Conservation (phyloP, 2,329 filamentous ascomycete species). For the Sporothrix humicola region DNA sequence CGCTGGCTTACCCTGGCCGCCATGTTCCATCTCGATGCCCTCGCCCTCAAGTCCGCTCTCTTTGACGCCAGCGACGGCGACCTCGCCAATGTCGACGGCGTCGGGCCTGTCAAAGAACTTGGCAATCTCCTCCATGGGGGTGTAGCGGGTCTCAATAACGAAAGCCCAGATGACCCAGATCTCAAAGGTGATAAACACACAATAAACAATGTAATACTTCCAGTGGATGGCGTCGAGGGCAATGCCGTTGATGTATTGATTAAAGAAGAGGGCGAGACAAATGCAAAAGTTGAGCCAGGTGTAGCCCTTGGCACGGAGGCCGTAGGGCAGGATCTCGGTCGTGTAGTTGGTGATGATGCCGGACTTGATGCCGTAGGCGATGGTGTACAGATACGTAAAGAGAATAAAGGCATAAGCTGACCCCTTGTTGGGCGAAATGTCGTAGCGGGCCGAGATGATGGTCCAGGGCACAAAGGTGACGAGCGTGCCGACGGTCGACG, state of each 20-base stretch:
- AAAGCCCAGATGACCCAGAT: conserved; percentile 26
- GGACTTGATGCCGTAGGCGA: conserved; percentile 23
- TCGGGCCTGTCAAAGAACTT: conserved; percentile 10
- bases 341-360: conserved; percentile 20
- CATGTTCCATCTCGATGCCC: too few relatives aligned
- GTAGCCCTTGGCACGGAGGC: conserved; percentile 18
- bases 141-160: conserved; percentile 23
- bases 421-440: conserved; percentile 9
- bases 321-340: conserved; percentile 19
- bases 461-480: conserved; percentile 7
- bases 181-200: conserved; percentile 9
- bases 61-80: conserved; percentile 22
- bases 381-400: conserved; percentile 23
- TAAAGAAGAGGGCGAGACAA: conserved; percentile 16
- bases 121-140: conserved; percentile 20
- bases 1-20: too few relatives aligned
- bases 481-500: not conserved
- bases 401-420: not conserved
- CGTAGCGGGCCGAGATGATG: conserved; percentile 9
- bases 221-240: conserved; percentile 24
- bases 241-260: conserved; percentile 11
- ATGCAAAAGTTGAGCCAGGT: conserved; percentile 4
- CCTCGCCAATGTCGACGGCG: conserved; percentile 9
- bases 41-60: conserved; percentile 29
- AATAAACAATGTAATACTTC: conserved; percentile 20